Conservation (phyloP, 2,329 filamentous ascomycete genomes). For the Curvularia eragrostidis region DNA sequence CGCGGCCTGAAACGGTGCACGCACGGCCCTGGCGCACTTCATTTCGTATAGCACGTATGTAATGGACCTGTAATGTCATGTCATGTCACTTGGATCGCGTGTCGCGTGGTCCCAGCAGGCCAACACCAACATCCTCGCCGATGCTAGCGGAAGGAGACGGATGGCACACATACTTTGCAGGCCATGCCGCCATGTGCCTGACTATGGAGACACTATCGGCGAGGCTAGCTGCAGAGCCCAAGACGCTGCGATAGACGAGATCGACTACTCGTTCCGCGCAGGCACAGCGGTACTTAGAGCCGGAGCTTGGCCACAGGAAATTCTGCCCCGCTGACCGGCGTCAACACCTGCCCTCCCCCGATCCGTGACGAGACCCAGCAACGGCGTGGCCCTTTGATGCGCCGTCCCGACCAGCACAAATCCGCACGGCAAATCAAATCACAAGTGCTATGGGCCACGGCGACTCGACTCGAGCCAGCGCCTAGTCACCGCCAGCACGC, state of each 20-base stretch:
- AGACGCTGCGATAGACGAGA: conserved; percentile 10
- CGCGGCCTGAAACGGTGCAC: conserved; percentile 6
- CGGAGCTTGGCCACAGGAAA: conserved; percentile 13
- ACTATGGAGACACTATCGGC: neutral
- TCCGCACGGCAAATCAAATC: conserved; percentile 15
- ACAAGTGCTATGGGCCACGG: conserved; percentile 21
- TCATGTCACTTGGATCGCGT: too few species aligned
- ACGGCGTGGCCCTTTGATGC: conserved; percentile 8
- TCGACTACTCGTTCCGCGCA: conserved; percentile 4
- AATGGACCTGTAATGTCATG: neutral
- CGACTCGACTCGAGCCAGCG: conserved; percentile 16
- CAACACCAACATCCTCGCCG: too few species aligned
- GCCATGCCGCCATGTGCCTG: neutral
- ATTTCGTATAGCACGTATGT: neutral
- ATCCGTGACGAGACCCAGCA: conserved; percentile 6
- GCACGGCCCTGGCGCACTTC: conserved; percentile 4
- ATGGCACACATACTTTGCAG: neutral
- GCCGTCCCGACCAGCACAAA: conserved; percentile 9
- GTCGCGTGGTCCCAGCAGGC: too few species aligned
- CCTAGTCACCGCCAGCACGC: conserved; percentile 20
- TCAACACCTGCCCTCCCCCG: conserved; percentile 5
- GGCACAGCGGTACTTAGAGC: conserved; percentile 1
- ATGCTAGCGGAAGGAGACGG: neutral
- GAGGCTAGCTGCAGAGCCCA: neutral
- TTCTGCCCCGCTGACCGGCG: conserved; percentile 9